Conservation (phyloP, 2,329 filamentous ascomycete species). For the Myriosclerotinia curreyana region DNA sequence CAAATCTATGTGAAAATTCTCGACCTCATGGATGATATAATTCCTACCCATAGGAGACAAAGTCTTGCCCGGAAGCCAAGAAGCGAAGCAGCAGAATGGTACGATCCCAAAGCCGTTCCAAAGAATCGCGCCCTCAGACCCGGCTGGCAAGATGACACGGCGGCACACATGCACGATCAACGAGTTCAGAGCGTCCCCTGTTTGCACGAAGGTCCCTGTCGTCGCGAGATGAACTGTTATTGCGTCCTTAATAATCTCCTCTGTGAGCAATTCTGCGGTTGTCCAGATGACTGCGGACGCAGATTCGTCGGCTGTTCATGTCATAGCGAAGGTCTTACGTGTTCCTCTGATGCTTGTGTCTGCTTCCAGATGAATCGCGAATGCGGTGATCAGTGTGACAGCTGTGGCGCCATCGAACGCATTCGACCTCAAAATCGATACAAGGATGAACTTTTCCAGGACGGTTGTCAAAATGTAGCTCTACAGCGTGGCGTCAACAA, state of each 20-base stretch:
- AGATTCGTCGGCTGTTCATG: constrained; percentile 69
- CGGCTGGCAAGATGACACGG: constrained; percentile 33
- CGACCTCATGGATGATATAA: background rate
- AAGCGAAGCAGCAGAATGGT: constrained; percentile 33
- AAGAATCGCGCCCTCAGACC: constrained; percentile 23
- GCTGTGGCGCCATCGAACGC: constrained; percentile 66
- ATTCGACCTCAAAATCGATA: constrained; percentile 67
- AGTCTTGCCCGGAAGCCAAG: background rate
- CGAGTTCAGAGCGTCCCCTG: constrained; percentile 53
- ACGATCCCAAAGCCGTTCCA: constrained; percentile 32
- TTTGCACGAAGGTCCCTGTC: constrained; percentile 65
- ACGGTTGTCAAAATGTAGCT: constrained; percentile 67
- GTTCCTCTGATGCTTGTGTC: constrained; percentile 60
- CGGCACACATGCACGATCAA: constrained; percentile 35
- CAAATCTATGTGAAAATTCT: constrained; percentile 30
- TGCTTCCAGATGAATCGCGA: constrained; percentile 72
- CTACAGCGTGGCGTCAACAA: constrained; percentile 67
- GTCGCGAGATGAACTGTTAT: constrained; percentile 49
- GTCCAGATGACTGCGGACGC: constrained; percentile 58
- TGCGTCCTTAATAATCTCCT: constrained; percentile 61
- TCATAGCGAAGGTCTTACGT: constrained; percentile 56
- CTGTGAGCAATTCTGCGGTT: constrained; percentile 71
- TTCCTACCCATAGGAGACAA: background rate
- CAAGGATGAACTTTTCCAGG: constrained; percentile 53
- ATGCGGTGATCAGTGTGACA: constrained; percentile 73